Base-by-base conservation (phyloP, 495 filamentous ascomycete genomes). In the Hyaloscypha variabilis region DNA sequence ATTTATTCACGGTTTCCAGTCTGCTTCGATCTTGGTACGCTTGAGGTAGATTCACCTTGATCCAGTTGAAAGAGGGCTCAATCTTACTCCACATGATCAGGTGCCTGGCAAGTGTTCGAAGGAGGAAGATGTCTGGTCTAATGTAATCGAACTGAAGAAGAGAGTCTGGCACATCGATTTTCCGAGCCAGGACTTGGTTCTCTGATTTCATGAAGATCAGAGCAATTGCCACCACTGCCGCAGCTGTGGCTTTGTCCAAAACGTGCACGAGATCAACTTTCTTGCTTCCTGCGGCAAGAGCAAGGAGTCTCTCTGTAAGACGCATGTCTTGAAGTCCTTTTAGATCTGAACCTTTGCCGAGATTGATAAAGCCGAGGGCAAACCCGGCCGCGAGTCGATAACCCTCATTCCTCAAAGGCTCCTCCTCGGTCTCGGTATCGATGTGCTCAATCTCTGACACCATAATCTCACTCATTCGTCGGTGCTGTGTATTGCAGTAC, bases 381-480 rank as follows among this genome's bases (percentile, higher is more conserved):
- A 97, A 96, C 0, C 95, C 95, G 30, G 95, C 96, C 21, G 95
- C 93, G 50, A 98, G 83, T 54, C 95, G 87, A 75, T 99, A 98
- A 30, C 93, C 91, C 80, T 99, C 95, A 70, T 96, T 93, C 26
- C 96, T 88, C 19, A 97, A 76, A n/a, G 85, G 87, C 65, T 97
- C 93, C 39, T 86, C 81, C 13, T 85, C 83, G 19, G 82, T 77
- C 54, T 91, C 91, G 17, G 85, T 75, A 42, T 92, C 91, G 46
- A 90, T 81, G 58, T 91, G 89, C 69, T 97, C 94, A 55, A 99
- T 95, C 74, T 99, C 95, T 0, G 94, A 97, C 46, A 98, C 85
- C 92, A 98, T 97, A 36, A 98, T 90, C 74, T 99, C 95, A 72
- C 92, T 97, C 95, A 99, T 99, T 57, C 95, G 87, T 8, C 95